Conservation (phyloP, 768 basidiomycete genomes). For the Dendrothele bispora region DNA sequence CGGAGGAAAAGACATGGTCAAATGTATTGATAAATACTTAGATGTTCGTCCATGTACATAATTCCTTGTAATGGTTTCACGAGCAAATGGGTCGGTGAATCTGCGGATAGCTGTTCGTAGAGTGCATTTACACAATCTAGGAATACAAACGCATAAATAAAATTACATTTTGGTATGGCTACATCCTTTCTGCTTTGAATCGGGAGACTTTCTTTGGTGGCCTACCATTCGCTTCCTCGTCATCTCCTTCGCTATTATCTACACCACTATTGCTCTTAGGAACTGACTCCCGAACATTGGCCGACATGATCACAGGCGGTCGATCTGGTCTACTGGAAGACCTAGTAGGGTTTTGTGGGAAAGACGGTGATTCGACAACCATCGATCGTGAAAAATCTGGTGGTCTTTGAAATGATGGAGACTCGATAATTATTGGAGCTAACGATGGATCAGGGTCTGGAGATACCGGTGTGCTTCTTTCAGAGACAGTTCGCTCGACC, state of each 20-base stretch:
- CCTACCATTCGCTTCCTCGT: not conserved
- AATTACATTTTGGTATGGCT: no score
- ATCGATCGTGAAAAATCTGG: not conserved
- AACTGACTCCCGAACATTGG: constrained; percentile 22
- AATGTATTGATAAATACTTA: no score
- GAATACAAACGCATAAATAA: no score
- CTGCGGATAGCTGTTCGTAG: no score
- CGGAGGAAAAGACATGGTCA: no score
- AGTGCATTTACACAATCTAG: no score
- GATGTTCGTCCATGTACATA: no score
- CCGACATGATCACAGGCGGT: constrained; percentile 29
- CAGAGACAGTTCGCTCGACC: constrained; percentile 19
- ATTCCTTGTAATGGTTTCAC: no score
- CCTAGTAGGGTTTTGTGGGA: constrained; percentile 11
- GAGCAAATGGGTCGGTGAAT: no score
- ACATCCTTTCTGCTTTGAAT: constrained; percentile 33
- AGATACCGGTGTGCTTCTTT: no score
- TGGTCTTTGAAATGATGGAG: constrained; percentile 14
- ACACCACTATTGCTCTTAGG: not conserved
- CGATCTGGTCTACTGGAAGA: constrained; percentile 23
- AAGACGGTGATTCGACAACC: constrained; percentile 21
- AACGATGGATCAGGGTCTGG: no score
- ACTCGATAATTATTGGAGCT: constrained; percentile 10
- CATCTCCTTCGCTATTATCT: not conserved
- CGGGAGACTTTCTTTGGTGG: constrained; percentile 23